phyloP scores from a whole-genome alignment of 371 early-diverging fungal species.

The Apophysomyces ossiformis region DNA sequence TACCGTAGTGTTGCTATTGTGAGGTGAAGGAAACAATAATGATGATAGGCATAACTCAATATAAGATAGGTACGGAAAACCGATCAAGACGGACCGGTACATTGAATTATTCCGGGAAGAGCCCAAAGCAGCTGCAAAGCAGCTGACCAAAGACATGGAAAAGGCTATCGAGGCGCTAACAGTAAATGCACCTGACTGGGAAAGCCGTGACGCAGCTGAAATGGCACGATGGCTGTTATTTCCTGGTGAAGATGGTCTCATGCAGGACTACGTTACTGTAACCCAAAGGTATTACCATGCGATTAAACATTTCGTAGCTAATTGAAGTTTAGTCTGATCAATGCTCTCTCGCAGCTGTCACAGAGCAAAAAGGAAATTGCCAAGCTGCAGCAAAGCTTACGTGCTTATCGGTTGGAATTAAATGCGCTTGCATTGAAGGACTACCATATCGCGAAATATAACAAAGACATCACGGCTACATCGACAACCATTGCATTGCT shows the following conservation, averaged over 20 bases:
- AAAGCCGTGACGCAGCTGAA: constrained; percentile 53
- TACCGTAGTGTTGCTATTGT: constrained; percentile 60
- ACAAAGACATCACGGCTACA: constrained; percentile 46
- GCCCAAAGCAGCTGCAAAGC: constrained; percentile 53
- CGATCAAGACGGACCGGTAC: constrained; percentile 53
- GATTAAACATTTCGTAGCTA: background rate
- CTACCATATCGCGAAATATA: constrained; percentile 54
- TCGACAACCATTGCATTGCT: constrained; percentile 45
- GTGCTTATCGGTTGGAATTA: constrained; percentile 49
- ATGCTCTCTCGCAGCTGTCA: constrained; percentile 35
- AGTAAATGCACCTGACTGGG: constrained; percentile 59
- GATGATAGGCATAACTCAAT: background rate
- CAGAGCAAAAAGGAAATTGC: constrained; percentile 36
- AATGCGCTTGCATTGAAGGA: constrained; percentile 41
- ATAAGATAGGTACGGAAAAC: constrained; percentile 50
- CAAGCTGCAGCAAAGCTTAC: constrained; percentile 43
- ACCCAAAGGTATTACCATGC: constrained; percentile 49
- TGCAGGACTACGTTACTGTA: constrained; percentile 54
- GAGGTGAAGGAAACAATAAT: constrained; percentile 33
- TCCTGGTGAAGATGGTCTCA: constrained; percentile 44
- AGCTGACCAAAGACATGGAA: constrained; percentile 46
- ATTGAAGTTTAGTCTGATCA: constrained; percentile 41
- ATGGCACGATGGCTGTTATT: constrained; percentile 56
- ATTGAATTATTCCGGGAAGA: constrained; percentile 49
- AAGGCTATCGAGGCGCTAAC: constrained; percentile 43